Conservation (phyloP, 768 basidiomycete species). For the Chalciporus sphaerocephalus region DNA sequence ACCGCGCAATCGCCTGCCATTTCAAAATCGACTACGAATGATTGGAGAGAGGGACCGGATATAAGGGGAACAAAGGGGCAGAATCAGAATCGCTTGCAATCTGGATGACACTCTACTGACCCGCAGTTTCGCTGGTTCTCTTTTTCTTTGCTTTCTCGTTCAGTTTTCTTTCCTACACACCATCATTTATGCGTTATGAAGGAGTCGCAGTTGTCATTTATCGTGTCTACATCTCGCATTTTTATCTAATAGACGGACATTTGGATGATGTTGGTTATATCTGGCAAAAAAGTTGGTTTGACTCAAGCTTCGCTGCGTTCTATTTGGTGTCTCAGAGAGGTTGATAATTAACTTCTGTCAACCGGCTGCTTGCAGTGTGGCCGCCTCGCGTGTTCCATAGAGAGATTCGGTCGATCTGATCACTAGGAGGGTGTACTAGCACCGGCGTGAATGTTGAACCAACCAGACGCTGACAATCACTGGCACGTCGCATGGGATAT, state of each 20-base stretch:
- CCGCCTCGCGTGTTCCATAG: slow-evolving; percentile 23
- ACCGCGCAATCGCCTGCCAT: slow-evolving; percentile 2
- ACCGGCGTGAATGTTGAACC: slow-evolving; percentile 1
- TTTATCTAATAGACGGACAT: slow-evolving; percentile 38
- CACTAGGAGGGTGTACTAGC: slow-evolving; percentile 4
- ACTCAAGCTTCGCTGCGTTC: slow-evolving; percentile 12
- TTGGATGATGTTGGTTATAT: slow-evolving; percentile 29
- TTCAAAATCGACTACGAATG: slow-evolving; percentile 5
- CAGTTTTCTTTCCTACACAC: slow-evolving; percentile 5
- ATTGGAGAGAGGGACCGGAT: slow-evolving; percentile 19
- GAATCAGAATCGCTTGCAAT: slow-evolving; percentile 15
- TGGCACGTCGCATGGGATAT: background rate
- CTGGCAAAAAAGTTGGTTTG: slow-evolving; percentile 23
- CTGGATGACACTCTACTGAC: slow-evolving; percentile 20
- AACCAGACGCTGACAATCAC: too few relatives aligned
- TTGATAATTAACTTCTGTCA: slow-evolving; percentile 23
- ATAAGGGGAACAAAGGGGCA: slow-evolving; percentile 14
- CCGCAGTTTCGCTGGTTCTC: slow-evolving; percentile 7
- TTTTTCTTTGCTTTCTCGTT: too few relatives aligned
- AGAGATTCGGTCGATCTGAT: slow-evolving; percentile 16
- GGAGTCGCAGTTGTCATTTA: slow-evolving; percentile 24
- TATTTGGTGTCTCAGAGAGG: slow-evolving; percentile 11
- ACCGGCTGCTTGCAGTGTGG: slow-evolving; percentile 29
- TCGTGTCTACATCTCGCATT: slow-evolving; percentile 19
- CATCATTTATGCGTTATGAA: slow-evolving; percentile 14